Base-by-base conservation (phyloP, 441 rosid species). In the Lepidium campestre region DNA sequence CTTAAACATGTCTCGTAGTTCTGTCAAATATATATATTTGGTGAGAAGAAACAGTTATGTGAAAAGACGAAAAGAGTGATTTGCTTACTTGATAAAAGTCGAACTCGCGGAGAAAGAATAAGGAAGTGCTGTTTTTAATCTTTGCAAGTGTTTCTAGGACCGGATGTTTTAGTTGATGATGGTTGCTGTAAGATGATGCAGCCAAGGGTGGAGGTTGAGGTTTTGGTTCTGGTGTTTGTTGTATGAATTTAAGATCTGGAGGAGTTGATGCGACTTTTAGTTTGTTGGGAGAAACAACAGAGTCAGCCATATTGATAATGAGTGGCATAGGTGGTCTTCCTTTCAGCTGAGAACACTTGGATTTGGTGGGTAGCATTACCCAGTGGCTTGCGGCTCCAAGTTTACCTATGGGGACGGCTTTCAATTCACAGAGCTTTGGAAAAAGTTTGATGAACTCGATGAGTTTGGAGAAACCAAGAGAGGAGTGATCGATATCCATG, bases 381-480 rank as follows among this genome's bases (percentile, higher is more conserved):
- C 83, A 82, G 81, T 91, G 97, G 61, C 81, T 86, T 57, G 89
- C 79, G 23, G 83, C 59, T 68, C 78, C 84, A 36, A 52, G 29
- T 54, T 46, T 79, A 52, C 88, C 79, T 3, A 56, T 2, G 10
- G 81, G 83, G 34, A 77, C 76, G 34, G 36, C 71, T 77, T 79
- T 70, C 65, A 82, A 52, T 10, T 15, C 68, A 62, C 97, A 91
- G 75, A 86, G 78, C 39, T 82, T 77, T 4, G 96, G 85, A 68
- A 84, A 68, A 41, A 66, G 72, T 77, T 70, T 84, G 78, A 91
- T 44, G 75, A 89, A 91, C 65, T 89, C 94, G 48, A 81, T 87
- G 62, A 91, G 94, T 77, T 91, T 91, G 39, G 60, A 15, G 82
- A 76, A 89, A 45, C 96, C 97, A 39, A 91, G 81, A 75, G 94